These are phyloP conservation scores for Plantago major DNA, from an alignment of 257 asterid genomes.

Conservation along the genomic window DNA sequence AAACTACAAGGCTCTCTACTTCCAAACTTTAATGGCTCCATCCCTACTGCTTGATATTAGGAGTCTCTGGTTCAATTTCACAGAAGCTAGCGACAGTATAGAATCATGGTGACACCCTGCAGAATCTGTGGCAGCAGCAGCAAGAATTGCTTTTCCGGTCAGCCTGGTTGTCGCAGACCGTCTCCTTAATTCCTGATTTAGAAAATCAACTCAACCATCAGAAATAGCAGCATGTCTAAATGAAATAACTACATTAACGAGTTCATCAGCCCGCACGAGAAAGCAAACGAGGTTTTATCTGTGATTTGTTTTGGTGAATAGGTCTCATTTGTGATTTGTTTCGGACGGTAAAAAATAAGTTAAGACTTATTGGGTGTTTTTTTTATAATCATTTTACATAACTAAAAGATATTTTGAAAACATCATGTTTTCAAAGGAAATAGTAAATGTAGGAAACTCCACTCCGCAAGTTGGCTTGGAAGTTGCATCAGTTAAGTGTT, in stretches of 20 bases:
- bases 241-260: background rate
- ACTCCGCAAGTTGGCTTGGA: too few relatives aligned
- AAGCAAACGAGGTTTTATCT: background rate
- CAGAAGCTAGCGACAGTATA: conserved; percentile 82
- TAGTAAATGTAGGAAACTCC: too few relatives aligned
- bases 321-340: too few relatives aligned
- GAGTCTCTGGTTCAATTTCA: conserved; percentile 92
- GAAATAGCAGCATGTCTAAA: background rate
- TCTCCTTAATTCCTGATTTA: conserved; percentile 73
- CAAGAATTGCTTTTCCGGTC: conserved; percentile 66
- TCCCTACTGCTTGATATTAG: conserved; percentile 94
- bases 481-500: too few relatives aligned
- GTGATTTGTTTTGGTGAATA: background rate
- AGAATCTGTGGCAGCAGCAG: conserved; percentile 88
- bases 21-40: conserved; percentile 98
- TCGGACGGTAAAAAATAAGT: too few relatives aligned
- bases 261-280: background rate
- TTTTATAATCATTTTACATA: too few relatives aligned
- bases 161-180: conserved; percentile 61
- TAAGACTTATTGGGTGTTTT: too few relatives aligned
- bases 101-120: conserved; percentile 97
- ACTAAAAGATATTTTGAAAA: too few relatives aligned
- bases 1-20: conserved; percentile 41
- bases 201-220: conserved; percentile 12
- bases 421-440: too few relatives aligned